Evolutionary conservation across 768 basidiomycete genomes (phyloP), one percentile per base, ranked within the genome.

Genomic region (Cystofilobasidium macerans): DNA sequence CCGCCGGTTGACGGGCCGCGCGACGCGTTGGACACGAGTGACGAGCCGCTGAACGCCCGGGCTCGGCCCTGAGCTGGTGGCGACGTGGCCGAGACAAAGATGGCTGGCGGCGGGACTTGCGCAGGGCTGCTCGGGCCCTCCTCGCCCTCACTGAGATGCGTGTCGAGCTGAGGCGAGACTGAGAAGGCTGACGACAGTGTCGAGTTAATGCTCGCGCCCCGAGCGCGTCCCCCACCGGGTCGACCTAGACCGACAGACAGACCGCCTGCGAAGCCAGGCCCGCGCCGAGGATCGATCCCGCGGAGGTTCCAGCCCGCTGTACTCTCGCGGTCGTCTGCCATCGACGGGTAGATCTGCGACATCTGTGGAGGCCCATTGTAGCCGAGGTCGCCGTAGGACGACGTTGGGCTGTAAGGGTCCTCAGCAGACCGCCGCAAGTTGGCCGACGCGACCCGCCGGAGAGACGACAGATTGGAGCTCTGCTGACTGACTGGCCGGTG

Each of bases 11-110:
- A 69, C 53, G 57, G 33, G 48, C 57, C 56, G 26, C 71, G 58
- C 3, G 66, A 69, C 16, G 70, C 71, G 0, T 63, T 62, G 14
- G 73, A 72, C 7, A 69, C 56, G 2, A 67, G 67, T 1, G 72
- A 71, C 8, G 73, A 76, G 1, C 73, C 69, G 28, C 72, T 73
- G 30, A 67, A 70, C 22, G 71, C 72, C 13, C 75, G 64, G 6
- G 73, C 68, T 45, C 75, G 69, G 45, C 67, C 64, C 1, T 48
- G 38, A 16, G n/a, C n/a, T n/a, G 28, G 59, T 12, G 26, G 71
- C 45, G 13, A 69, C 57, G 35, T 71, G 59, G 30, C 69, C 70
- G 12, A 74, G 61, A 56, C 71, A 68, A 53, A 60, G 71, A 35
- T 73, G 69, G 28, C 72, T 56, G 24, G 73, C 56, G 53, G 73